Evolutionary conservation across 352 stramenopile species (phyloP).

Genomic region (Phytophthora rubi): DNA sequence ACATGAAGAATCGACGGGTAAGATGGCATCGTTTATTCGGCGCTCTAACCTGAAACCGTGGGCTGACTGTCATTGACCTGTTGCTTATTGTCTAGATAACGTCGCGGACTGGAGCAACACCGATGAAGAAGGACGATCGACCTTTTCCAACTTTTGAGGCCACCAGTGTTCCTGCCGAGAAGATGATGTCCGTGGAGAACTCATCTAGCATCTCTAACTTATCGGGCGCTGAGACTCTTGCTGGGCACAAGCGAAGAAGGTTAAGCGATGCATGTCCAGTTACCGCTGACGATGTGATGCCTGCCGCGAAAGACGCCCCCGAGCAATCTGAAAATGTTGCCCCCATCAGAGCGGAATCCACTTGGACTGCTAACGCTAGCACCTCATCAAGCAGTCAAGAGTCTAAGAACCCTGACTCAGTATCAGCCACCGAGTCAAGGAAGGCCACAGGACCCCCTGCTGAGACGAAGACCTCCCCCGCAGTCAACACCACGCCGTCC

Average conservation of each 20-base stretch:
- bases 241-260: conserved; percentile 30
- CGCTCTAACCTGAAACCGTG: neutral
- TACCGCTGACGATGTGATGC: conserved; percentile 9
- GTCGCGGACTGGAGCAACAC: conserved; percentile 45
- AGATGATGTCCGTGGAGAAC: neutral
- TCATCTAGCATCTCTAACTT: conserved; percentile 1
- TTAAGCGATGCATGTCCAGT: conserved; percentile 23
- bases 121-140: conserved; percentile 45
- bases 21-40: neutral
- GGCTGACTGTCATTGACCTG: neutral
- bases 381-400: conserved; percentile 22
- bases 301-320: conserved; percentile 7
- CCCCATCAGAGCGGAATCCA: conserved; percentile 8
- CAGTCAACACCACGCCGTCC: conserved; percentile 18
- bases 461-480: conserved; percentile 10
- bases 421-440: conserved; percentile 1
- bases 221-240: conserved; percentile 3
- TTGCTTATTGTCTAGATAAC: conserved; percentile 37
- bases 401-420: conserved; percentile 3
- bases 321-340: conserved; percentile 4
- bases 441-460: conserved; percentile 5
- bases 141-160: conserved; percentile 52
- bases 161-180: conserved; percentile 36
- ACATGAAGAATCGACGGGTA: conserved; percentile 65
- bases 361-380: neutral